phyloP scores from a whole-genome alignment of 495 filamentous ascomycete genomes.

The Mycothermus thermophilus region DNA sequence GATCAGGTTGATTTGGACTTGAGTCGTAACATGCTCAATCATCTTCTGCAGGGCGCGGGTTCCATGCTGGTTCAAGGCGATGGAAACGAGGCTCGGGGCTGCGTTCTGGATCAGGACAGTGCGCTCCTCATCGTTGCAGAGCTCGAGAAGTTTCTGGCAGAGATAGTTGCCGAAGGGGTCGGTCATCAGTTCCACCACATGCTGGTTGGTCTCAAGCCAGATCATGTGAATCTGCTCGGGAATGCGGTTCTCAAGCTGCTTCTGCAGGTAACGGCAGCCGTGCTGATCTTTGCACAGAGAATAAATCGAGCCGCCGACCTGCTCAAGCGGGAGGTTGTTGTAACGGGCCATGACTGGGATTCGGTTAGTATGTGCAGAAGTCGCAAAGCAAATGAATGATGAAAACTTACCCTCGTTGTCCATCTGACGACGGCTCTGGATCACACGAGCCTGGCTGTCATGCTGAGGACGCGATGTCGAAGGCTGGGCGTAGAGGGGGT shows the following conservation, averaged over 20 bases:
- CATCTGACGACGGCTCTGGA: slow-evolving; percentile 50
- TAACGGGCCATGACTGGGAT: slow-evolving; percentile 50
- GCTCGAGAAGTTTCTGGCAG: slow-evolving; percentile 92
- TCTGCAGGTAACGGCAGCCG: slow-evolving; percentile 88
- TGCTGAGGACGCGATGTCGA: slow-evolving; percentile 23
- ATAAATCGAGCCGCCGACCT: slow-evolving; percentile 69
- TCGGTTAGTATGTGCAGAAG: background rate
- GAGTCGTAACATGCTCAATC: slow-evolving; percentile 87
- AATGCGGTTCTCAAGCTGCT: slow-evolving; percentile 85
- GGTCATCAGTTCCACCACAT: slow-evolving; percentile 94
- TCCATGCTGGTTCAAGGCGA: slow-evolving; percentile 92
- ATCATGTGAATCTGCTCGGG: slow-evolving; percentile 79
- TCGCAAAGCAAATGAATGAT: background rate
- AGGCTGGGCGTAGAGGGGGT: slow-evolving; percentile 26
- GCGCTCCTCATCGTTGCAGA: slow-evolving; percentile 83
- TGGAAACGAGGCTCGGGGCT: slow-evolving; percentile 67
- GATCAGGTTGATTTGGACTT: slow-evolving; percentile 63
- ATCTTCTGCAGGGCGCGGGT: slow-evolving; percentile 96
- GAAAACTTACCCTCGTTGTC: slow-evolving; percentile 44
- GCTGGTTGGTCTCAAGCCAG: slow-evolving; percentile 77
- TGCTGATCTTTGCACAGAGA: slow-evolving; percentile 90
- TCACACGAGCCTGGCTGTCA: slow-evolving; percentile 57
- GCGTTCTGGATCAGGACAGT: slow-evolving; percentile 85
- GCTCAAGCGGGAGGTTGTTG: slow-evolving; percentile 62
- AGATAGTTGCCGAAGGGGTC: slow-evolving; percentile 98